phyloP scores from a whole-genome alignment of 2,329 filamentous ascomycete species.

The Trichoderma koningiopsis region DNA sequence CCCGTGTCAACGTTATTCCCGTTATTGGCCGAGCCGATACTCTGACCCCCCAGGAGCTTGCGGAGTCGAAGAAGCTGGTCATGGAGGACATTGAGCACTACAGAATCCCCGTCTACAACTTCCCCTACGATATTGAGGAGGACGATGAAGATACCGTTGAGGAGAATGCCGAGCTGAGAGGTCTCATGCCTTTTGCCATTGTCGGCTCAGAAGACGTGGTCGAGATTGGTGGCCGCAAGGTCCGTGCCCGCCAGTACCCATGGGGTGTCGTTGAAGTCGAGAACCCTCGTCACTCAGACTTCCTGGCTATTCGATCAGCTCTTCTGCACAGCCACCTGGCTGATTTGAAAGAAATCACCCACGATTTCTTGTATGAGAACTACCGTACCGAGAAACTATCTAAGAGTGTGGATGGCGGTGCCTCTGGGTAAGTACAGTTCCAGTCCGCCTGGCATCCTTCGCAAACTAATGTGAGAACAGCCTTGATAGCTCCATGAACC shows the following conservation, averaged over 20 bases:
- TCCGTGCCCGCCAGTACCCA: constrained; percentile 94
- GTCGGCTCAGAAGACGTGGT: constrained; percentile 95
- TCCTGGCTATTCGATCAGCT: constrained; percentile 93
- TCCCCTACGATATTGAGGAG: constrained; percentile 99
- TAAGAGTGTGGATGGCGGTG: constrained; percentile 95
- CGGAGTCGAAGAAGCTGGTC: constrained; percentile 98
- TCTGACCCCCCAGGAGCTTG: constrained; percentile 91
- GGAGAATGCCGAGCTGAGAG: constrained; percentile 96
- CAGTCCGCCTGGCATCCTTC: background rate
- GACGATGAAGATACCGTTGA: constrained; percentile 99
- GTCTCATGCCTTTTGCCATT: constrained; percentile 98
- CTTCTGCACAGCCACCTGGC: constrained; percentile 97
- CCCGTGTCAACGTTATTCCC: constrained; percentile 97
- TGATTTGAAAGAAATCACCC: constrained; percentile 98
- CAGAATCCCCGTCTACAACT: constrained; percentile 99
- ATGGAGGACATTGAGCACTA: constrained; percentile 99
- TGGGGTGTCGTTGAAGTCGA: constrained; percentile 99
- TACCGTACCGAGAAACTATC: constrained; percentile 99
- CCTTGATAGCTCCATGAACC: constrained; percentile 84
- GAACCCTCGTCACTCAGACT: constrained; percentile 98
- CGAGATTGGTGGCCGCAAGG: constrained; percentile 89
- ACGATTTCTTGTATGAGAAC: constrained; percentile 99
- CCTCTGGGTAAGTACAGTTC: constrained; percentile 71
- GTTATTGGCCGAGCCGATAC: constrained; percentile 99
- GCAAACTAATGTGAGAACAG: constrained; percentile 43